These are phyloP conservation scores for Neurospora sp. DNA, from an alignment of 495 filamentous ascomycete species.

Conservation along the genomic window DNA sequence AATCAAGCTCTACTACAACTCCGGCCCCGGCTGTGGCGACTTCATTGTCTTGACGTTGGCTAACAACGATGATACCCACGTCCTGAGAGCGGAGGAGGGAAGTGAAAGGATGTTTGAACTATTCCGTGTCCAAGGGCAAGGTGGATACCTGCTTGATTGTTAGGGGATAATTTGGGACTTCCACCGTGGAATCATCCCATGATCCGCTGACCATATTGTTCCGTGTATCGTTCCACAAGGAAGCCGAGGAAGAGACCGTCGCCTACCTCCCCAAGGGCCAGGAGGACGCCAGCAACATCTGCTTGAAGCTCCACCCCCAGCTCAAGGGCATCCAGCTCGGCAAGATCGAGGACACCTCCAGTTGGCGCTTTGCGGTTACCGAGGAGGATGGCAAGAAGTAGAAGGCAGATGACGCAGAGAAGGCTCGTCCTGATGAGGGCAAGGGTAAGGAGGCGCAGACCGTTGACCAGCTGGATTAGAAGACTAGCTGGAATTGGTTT, in stretches of 20 bases:
- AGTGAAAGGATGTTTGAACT: too few relatives aligned
- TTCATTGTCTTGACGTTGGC: too few relatives aligned
- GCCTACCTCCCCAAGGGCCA: constrained; percentile 47
- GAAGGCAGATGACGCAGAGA: constrained; percentile 17
- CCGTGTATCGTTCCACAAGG: neutral
- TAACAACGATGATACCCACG: too few relatives aligned
- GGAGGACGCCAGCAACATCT: constrained; percentile 61
- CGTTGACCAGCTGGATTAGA: neutral
- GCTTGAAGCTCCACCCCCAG: constrained; percentile 56
- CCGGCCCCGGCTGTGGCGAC: too few relatives aligned
- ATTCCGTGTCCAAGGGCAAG: too few relatives aligned
- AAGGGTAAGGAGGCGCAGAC: neutral
- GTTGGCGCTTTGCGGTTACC: constrained; percentile 55
- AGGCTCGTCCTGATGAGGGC: neutral
- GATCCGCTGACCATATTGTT: too few relatives aligned
- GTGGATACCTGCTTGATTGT: too few relatives aligned
- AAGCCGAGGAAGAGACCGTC: constrained; percentile 46
- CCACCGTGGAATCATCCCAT: too few relatives aligned
- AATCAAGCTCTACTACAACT: too few relatives aligned
- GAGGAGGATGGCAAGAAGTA: constrained; percentile 31
- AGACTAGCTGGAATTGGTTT: neutral
- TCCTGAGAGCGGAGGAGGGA: too few relatives aligned
- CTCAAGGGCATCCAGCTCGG: constrained; percentile 81
- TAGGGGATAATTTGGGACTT: too few relatives aligned
- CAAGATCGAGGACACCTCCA: constrained; percentile 60